phyloP scores from a whole-genome alignment of 164 flowering plant genomes.

The Tinospora cordifolia region DNA sequence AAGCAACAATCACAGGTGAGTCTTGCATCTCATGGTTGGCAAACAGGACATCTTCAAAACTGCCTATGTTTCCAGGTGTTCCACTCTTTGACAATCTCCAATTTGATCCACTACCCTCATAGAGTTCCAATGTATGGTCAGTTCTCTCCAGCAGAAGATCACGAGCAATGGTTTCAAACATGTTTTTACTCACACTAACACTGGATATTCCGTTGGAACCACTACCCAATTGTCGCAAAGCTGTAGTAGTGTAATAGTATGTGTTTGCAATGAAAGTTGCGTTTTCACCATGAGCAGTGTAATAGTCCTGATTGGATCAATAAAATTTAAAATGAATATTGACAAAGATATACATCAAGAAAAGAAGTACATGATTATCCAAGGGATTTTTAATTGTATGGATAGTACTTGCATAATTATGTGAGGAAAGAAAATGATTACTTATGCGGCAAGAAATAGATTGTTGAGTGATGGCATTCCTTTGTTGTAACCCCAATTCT shows the following conservation, averaged over 20 bases:
- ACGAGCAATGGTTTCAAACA: constrained; percentile 92
- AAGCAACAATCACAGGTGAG: constrained; percentile 66
- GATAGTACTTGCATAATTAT: too few relatives aligned
- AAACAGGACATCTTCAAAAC: constrained; percentile 90
- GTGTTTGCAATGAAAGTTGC: constrained; percentile 85
- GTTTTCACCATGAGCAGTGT: constrained; percentile 89
- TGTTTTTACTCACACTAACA: constrained; percentile 74
- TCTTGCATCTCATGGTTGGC: constrained; percentile 97
- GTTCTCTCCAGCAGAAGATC: constrained; percentile 88
- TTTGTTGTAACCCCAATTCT: too few relatives aligned
- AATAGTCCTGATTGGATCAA: constrained; percentile 59
- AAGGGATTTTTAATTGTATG: too few relatives aligned
- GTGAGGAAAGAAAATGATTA: neutral
- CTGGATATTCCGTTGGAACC: constrained; percentile 72
- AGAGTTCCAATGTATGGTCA: constrained; percentile 79
- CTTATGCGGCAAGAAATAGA: neutral
- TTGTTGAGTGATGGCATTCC: too few relatives aligned
- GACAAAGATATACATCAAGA: neutral
- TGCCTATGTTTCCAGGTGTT: constrained; percentile 86
- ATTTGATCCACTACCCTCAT: constrained; percentile 95
- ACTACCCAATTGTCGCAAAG: constrained; percentile 73
- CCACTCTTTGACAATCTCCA: constrained; percentile 83
- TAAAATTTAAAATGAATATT: constrained; percentile 2
- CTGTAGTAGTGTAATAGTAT: constrained; percentile 82
- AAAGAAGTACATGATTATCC: neutral